Base-by-base conservation (phyloP, 805 yeast species). In the Ogataea paradorogensis region DNA sequence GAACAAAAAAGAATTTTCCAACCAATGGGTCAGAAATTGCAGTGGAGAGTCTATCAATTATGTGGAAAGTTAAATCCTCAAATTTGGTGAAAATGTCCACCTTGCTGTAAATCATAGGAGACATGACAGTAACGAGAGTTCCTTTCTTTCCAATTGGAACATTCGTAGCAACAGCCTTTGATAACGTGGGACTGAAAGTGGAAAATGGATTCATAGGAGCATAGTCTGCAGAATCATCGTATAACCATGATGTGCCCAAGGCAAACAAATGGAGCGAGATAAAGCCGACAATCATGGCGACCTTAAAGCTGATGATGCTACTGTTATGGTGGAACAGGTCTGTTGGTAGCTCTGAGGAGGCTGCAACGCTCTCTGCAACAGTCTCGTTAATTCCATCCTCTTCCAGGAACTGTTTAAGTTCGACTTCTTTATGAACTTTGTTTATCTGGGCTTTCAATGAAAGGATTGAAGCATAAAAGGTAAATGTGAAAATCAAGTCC, bases 401-500 rank as follows among this genome's bases (percentile, higher is more conserved):
- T 67, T 90, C 93, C 48, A 91, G 70, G 21, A 86, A 88, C 47
- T 78, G 80, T 58, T 83, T 81, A 58, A 89, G 75, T 40, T 79
- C 77, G 43, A 86, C 80, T 33, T 88, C 84, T 49, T 87, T 79
- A 63, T 90, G 87, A 40, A 93, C 93, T 45, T 85, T 72, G 59
- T 79, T 80, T 61, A 91, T 87, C 63, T 93, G 96, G 32, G 91
- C 80, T 65, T 91, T 91, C 61, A 91, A 73, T 2, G 95, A 80
- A 50, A 91, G 74, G 39, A 87, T 76, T 3, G 96, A 89, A 10
- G 95, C 71, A 61, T 74, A 90, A 61, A 89, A 89, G 1, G 96
- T 86, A 55, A 78, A 77, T 15, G 87, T 78, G 58, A 86, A 71
- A 28, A 86, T 46, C 40, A 84, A 67, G 62, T 91, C 98, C 50